Evolutionary conservation across 1,139 yeast genomes (phyloP), one percentile per base, ranked within the genome.

Genomic region (Saccharomycopsis crataegensis): DNA sequence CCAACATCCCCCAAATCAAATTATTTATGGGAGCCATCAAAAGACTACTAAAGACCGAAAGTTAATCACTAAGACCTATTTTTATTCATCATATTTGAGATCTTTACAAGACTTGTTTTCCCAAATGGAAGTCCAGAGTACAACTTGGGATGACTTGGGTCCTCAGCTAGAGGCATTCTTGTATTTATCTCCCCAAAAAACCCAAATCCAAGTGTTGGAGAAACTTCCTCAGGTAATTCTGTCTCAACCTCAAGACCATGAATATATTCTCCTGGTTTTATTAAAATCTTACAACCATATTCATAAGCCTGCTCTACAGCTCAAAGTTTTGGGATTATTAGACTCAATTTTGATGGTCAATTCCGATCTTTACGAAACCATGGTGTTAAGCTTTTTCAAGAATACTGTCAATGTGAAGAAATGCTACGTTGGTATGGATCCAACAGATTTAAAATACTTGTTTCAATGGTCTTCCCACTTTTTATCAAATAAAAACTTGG

Each of bases 201-300:
- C 9, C 17, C n/a, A 8, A n/a, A n/a, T 16, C 17, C 22, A 28
- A 11, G 12, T 28, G n/a, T 45, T 42, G 41, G 43, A 32, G 36
- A 44, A 34, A 40, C 36, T 46, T 28, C 28, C n/a, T 11, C 42
- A 14, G 32, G 22, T 16, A n/a, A 40, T 40, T 8, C 17, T 14
- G 17, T 11, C n/a, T 8, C n/a, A 11, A 5, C 43, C 43, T 2
- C 9, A 36, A 11, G 40, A 36, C n/a, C 44, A 42, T 37, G 41
- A 12, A n/a, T 12, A 37, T 14, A 37, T 37, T 37, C 16, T 37
- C 16, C 16, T 37, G 48, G 38, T n/a, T 32, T 37, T 53, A 40
- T 46, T 53, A 12, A 53, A 50, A 22, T 50, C 53, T 17, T 53
- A 53, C 32, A 43, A 43, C 14, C 49, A 28, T 4, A 44, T 42